These are phyloP conservation scores for Candida xiaguanensis DNA, from an alignment of 805 yeast species.

Conservation along the genomic window DNA sequence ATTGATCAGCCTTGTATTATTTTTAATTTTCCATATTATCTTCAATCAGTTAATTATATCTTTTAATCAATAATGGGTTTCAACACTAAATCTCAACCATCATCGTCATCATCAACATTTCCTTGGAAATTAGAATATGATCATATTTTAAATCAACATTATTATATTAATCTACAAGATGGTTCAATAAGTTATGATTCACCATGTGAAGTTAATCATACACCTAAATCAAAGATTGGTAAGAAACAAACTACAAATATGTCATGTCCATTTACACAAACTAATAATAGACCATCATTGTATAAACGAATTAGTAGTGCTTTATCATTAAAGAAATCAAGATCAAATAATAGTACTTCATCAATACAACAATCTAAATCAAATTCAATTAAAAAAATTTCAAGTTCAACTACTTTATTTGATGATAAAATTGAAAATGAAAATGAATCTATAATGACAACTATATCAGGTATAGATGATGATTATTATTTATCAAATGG, in stretches of 20 bases:
- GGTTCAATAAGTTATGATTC: constrained; percentile 40
- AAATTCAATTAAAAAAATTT: background rate
- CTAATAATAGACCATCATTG: constrained; percentile 3
- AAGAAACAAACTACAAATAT: background rate
- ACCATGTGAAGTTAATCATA: constrained; percentile 37
- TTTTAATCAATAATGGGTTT: background rate
- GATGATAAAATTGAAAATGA: background rate
- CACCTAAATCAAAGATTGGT: background rate
- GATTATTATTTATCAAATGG: constrained; percentile 23
- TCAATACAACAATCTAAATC: background rate
- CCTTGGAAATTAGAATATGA: constrained; percentile 30
- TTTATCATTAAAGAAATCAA: constrained; percentile 12
- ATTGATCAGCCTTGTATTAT: no score
- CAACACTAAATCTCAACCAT: background rate
- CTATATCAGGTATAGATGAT: constrained; percentile 21
- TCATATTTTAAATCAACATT: constrained; percentile 34
- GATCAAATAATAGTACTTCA: constrained; percentile 7
- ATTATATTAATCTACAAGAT: constrained; percentile 33
- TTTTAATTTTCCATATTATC: no score
- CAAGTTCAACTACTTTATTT: background rate
- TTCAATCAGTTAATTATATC: background rate
- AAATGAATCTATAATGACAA: background rate
- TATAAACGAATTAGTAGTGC: constrained; percentile 8
- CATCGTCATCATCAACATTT: background rate
- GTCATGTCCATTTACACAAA: background rate